A percentile compares a stretch with the other conserved stretches of the same genome.
These are phyloP conservation scores for Leishmania gerbilli DNA, from an alignment of 208 protist genomes.

Conservation along the genomic window DNA sequence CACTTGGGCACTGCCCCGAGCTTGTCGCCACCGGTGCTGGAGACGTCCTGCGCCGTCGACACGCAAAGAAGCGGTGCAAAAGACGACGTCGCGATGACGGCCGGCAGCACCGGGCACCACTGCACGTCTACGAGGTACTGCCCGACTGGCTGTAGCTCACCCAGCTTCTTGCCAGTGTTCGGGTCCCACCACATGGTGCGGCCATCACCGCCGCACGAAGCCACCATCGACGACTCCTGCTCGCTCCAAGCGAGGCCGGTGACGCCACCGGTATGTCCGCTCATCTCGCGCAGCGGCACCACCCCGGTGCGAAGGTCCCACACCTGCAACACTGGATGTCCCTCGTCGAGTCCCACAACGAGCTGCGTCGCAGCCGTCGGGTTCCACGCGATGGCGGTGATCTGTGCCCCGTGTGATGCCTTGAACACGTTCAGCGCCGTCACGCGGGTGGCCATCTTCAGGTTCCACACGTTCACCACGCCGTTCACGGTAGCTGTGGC, in stretches of 20 bases:
- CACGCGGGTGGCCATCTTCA: constrained; percentile 87
- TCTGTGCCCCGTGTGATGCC: constrained; percentile 46
- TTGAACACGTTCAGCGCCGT: constrained; percentile 88
- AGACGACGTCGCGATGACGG: constrained; percentile 90
- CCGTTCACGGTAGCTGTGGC: constrained; percentile 90
- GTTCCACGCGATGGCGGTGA: constrained; percentile 95
- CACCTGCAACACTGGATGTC: constrained; percentile 93
- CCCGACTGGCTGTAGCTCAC: constrained; percentile 61
- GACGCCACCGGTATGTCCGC: constrained; percentile 88
- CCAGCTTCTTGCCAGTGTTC: constrained; percentile 65
- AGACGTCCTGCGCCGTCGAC: constrained; percentile 55
- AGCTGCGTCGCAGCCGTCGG: constrained; percentile 93
- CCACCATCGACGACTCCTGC: constrained; percentile 89
- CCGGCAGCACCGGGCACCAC: constrained; percentile 93
- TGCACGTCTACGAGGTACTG: constrained; percentile 95
- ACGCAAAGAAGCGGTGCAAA: constrained; percentile 83
- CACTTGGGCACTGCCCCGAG: constrained; percentile 46
- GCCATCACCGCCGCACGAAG: constrained; percentile 95
- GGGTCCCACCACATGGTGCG: constrained; percentile 96
- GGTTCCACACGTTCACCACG: constrained; percentile 95
- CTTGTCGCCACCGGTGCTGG: constrained; percentile 23
- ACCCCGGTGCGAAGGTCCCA: constrained; percentile 97
- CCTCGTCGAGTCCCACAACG: constrained; percentile 92
- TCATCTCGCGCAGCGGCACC: constrained; percentile 80
- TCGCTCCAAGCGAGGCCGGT: constrained; percentile 94